Evolutionary conservation across 2,329 filamentous ascomycete genomes (phyloP), one percentile per base, ranked within the genome.

Genomic region (Coniochaeta ligniaria): DNA sequence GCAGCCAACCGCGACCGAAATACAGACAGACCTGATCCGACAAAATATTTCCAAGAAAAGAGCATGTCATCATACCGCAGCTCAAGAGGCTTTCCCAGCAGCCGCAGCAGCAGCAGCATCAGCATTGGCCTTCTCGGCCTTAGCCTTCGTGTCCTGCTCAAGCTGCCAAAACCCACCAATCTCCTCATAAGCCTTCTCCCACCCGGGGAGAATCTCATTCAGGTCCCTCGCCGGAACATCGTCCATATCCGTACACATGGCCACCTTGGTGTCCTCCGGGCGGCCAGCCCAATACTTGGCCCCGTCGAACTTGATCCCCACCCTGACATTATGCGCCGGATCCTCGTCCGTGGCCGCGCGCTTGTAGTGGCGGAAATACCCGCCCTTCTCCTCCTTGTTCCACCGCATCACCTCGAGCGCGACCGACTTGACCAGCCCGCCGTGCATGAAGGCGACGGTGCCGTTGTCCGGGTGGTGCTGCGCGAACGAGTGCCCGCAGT

Each of bases 401-500:
- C 69, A 70, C 26, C 61, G 63, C 60, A 72, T 64, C 47, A 64
- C 62, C 60, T 60, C 63, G 6, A 58, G 60, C 35, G 59, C 59
- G 36, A 70, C 64, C 1, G 67, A 69, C 65, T 73, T 73, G 59
- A 72, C 56, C 24, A 70, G 60, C 2, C 71, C 71, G 31, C 71
- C 70, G 61, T 73, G 70, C 38, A 72, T 60, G 60, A 73, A 73
- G 17, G 68, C 68, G 28, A 73, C 59, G 16, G 61, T 59, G 17
- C 66, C 65, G 56, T 64, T 60, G 59, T 73, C 70, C 2, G 71
- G 71, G 60, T 73, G 69, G 56, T 72, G 65, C 63, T 73, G 71
- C 14, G 67, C 69, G 59, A 73, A 73, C 1, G 64, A 66, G 60
- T 73, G 71, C 3, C 71, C 71, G 61, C 71, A 73, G 65, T 71